Evolutionary conservation across 2,329 filamentous ascomycete species (phyloP).

Genomic region (Alternaria solani): DNA sequence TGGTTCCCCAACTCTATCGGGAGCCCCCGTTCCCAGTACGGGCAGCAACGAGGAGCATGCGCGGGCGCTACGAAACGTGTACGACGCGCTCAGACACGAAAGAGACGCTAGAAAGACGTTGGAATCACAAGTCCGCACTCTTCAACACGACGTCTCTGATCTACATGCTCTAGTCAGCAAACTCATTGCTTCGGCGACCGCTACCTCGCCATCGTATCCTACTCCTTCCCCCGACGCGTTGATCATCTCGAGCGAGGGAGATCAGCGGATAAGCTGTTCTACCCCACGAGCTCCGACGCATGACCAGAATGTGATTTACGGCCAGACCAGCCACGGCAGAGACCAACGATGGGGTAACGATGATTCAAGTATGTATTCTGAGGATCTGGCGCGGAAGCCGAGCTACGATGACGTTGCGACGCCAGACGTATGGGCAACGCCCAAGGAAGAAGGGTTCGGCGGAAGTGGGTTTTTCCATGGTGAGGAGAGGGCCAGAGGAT

Average conservation of each 20-base stretch:
- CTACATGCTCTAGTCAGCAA: slow-evolving; percentile 44
- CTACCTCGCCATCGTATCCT: slow-evolving; percentile 38
- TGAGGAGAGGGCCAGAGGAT: slow-evolving; percentile 5
- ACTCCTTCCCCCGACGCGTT: slow-evolving; percentile 45
- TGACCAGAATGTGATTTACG: neutral
- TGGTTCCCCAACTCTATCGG: slow-evolving; percentile 22
- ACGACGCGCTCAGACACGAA: slow-evolving; percentile 40
- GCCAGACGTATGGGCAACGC: slow-evolving; percentile 48
- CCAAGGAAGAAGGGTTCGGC: slow-evolving; percentile 46
- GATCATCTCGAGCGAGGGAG: slow-evolving; percentile 26
- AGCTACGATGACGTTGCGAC: slow-evolving; percentile 36
- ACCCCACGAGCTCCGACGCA: slow-evolving; percentile 36
- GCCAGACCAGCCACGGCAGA: neutral
- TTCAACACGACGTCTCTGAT: slow-evolving; percentile 43
- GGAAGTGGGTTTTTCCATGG: slow-evolving; percentile 34
- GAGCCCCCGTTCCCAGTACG: neutral
- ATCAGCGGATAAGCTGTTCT: slow-evolving; percentile 30
- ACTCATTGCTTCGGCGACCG: slow-evolving; percentile 28
- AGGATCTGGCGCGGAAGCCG: slow-evolving; percentile 16
- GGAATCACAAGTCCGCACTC: slow-evolving; percentile 40
- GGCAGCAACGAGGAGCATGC: slow-evolving; percentile 5
- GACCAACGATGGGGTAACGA: slow-evolving; percentile 5
- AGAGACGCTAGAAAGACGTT: slow-evolving; percentile 45
- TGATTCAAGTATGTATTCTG: slow-evolving; percentile 21
- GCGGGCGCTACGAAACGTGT: slow-evolving; percentile 31